These are phyloP conservation scores for Oidiodendron maius DNA, from an alignment of 495 filamentous ascomycete species.

Conservation along the genomic window DNA sequence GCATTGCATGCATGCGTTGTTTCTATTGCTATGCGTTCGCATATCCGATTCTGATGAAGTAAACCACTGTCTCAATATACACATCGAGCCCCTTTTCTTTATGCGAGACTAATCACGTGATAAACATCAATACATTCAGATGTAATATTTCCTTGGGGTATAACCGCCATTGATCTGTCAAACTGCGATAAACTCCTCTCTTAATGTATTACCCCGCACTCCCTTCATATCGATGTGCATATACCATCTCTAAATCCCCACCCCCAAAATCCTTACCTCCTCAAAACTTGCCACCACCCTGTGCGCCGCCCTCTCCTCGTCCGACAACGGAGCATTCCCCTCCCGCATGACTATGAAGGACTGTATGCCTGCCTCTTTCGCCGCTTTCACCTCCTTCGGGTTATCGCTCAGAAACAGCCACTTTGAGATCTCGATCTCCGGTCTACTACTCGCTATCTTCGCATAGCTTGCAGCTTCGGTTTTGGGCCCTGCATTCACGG, in stretches of 20 bases:
- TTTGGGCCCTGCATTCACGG: constrained; percentile 68
- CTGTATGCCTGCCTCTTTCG: constrained; percentile 56
- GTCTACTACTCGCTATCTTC: constrained; percentile 43
- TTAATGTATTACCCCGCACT: no score
- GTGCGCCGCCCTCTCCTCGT: constrained; percentile 35
- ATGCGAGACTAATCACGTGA: no score
- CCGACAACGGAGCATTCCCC: constrained; percentile 52
- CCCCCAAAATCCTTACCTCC: constrained; percentile 15
- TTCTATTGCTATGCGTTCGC: no score
- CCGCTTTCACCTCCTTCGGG: constrained; percentile 61
- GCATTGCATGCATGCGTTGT: no score
- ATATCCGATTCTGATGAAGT: no score
- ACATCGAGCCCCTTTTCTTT: no score
- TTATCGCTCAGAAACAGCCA: constrained; percentile 71
- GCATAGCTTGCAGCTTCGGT: constrained; percentile 52
- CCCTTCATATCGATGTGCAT: no score
- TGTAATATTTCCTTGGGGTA: no score
- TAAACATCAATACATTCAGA: no score
- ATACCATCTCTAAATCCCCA: background rate
- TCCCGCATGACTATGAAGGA: constrained; percentile 54
- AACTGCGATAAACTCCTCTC: no score
- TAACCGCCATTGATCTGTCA: no score
- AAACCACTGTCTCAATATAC: no score
- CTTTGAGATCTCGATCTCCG: constrained; percentile 28
- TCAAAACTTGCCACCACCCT: constrained; percentile 41